Percentiles rank a stretch among this genome's conserved stretches.
Conservation (phyloP, 352 stramenopile genomes). For the Globisporangium megalacanthum region DNA sequence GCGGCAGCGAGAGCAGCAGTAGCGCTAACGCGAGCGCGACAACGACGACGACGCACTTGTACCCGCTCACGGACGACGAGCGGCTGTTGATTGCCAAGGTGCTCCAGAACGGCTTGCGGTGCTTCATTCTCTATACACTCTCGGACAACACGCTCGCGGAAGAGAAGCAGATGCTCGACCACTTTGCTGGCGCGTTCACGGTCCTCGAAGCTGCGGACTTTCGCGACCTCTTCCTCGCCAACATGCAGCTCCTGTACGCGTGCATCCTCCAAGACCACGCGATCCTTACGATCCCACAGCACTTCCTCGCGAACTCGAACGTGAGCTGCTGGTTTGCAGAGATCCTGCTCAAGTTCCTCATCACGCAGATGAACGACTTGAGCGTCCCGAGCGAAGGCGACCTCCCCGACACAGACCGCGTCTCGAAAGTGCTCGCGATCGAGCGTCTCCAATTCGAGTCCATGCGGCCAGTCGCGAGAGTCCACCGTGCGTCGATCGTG, state of each 20-base stretch:
- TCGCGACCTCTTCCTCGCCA: constrained; percentile 84
- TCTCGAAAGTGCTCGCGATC: constrained; percentile 73
- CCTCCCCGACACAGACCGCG: constrained; percentile 67
- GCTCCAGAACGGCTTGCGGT: constrained; percentile 90
- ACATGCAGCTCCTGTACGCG: constrained; percentile 89
- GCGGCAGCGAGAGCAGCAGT: background rate
- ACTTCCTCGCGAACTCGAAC: constrained; percentile 93
- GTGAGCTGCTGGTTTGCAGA: constrained; percentile 93
- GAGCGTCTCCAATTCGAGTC: constrained; percentile 69
- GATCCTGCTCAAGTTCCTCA: constrained; percentile 93
- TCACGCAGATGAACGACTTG: constrained; percentile 92
- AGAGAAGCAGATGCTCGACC: constrained; percentile 95
- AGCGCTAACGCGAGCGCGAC: background rate
- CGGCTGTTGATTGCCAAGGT: constrained; percentile 91
- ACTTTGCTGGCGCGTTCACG: constrained; percentile 96
- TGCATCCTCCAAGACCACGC: constrained; percentile 92
- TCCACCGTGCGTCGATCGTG: constrained; percentile 83
- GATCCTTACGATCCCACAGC: constrained; percentile 92
- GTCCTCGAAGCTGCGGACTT: constrained; percentile 95
- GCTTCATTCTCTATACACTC: constrained; percentile 91
- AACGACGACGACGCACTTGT: constrained; percentile 36
- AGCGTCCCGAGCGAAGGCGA: constrained; percentile 77
- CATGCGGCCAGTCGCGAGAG: constrained; percentile 64
- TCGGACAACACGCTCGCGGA: constrained; percentile 84
- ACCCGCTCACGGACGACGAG: constrained; percentile 91